Percentiles rank a stretch among this genome's conserved stretches.
phyloP scores from a whole-genome alignment of 1,284 basidiomycete species.

The Farysia itapuensis region DNA sequence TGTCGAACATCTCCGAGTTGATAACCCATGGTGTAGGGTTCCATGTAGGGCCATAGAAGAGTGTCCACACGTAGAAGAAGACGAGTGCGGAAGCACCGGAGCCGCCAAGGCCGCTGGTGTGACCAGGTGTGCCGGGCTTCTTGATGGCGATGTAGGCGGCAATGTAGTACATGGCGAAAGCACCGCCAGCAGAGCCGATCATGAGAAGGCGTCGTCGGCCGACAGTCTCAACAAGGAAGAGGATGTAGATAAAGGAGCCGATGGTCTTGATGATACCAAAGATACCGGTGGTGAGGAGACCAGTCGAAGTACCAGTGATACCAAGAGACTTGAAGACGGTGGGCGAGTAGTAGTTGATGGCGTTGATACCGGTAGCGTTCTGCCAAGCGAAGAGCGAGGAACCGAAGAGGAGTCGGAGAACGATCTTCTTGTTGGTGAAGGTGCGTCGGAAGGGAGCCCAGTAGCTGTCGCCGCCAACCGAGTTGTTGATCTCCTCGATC shows the following conservation, averaged over 20 bases:
- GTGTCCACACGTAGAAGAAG: slow-evolving; percentile 49
- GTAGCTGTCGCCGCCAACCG: slow-evolving; percentile 16
- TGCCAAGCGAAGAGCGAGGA: slow-evolving; percentile 14
- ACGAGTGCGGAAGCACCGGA: slow-evolving; percentile 26
- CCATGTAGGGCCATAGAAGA: slow-evolving; percentile 39
- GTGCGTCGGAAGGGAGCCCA: slow-evolving; percentile 39
- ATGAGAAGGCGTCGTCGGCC: slow-evolving; percentile 65
- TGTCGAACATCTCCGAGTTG: slow-evolving; percentile 73
- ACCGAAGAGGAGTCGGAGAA: slow-evolving; percentile 6
- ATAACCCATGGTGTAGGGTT: slow-evolving; percentile 52
- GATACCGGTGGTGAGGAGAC: slow-evolving; percentile 72
- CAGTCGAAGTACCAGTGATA: slow-evolving; percentile 62
- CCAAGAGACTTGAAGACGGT: slow-evolving; percentile 66
- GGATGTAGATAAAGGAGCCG: slow-evolving; percentile 69
- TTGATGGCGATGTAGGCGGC: slow-evolving; percentile 42
- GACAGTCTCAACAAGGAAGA: slow-evolving; percentile 66
- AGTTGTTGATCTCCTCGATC: slow-evolving; percentile 4
- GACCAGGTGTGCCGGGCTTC: slow-evolving; percentile 10
- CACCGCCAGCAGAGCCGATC: slow-evolving; percentile 55
- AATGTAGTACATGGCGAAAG: slow-evolving; percentile 37
- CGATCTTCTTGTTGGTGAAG: slow-evolving; percentile 12
- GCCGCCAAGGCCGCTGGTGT: slow-evolving; percentile 4
- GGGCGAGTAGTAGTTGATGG: slow-evolving; percentile 62
- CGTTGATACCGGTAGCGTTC: slow-evolving; percentile 50
- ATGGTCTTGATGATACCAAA: slow-evolving; percentile 78